Percentiles rank a stretch among this genome's conserved stretches.
These are phyloP conservation scores for Diaporthe sp. DNA, from an alignment of 2,329 filamentous ascomycete species.

Conservation along the genomic window DNA sequence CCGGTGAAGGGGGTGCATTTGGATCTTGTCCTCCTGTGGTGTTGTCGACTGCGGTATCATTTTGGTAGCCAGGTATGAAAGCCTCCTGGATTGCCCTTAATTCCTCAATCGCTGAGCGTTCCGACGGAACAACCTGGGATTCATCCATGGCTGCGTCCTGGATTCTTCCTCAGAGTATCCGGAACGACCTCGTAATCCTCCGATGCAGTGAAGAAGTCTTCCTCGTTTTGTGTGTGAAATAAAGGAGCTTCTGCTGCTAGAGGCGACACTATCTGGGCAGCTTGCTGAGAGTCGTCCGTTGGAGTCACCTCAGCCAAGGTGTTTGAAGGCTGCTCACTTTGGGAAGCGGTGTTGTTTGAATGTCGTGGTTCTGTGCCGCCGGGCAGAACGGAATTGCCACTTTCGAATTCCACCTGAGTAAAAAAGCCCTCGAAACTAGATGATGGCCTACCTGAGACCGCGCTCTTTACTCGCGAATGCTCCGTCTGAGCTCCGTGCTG, in stretches of 20 bases:
- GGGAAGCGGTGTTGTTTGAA: background rate
- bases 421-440: slow-evolving; percentile 35
- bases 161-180: slow-evolving; percentile 22
- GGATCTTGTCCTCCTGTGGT: background rate
- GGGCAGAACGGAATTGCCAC: slow-evolving; percentile 20
- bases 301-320: slow-evolving; percentile 21
- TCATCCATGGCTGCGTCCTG: slow-evolving; percentile 33
- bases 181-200: slow-evolving; percentile 38
- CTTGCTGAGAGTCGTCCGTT: slow-evolving; percentile 36
- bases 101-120: slow-evolving; percentile 30
- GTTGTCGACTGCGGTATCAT: background rate
- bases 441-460: background rate
- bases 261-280: slow-evolving; percentile 38
- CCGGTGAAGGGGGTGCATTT: slow-evolving; percentile 34
- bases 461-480: background rate
- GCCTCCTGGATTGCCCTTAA: slow-evolving; percentile 35
- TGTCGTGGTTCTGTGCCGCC: background rate
- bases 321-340: slow-evolving; percentile 7
- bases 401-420: slow-evolving; percentile 37
- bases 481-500: background rate
- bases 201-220: slow-evolving; percentile 37
- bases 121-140: slow-evolving; percentile 18
- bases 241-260: slow-evolving; percentile 19
- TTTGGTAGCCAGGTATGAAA: slow-evolving; percentile 30
- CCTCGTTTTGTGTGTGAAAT: slow-evolving; percentile 33